Base-by-base conservation (phyloP, 192 early-diverging fungal genomes). In the Coemansia sp. region DNA sequence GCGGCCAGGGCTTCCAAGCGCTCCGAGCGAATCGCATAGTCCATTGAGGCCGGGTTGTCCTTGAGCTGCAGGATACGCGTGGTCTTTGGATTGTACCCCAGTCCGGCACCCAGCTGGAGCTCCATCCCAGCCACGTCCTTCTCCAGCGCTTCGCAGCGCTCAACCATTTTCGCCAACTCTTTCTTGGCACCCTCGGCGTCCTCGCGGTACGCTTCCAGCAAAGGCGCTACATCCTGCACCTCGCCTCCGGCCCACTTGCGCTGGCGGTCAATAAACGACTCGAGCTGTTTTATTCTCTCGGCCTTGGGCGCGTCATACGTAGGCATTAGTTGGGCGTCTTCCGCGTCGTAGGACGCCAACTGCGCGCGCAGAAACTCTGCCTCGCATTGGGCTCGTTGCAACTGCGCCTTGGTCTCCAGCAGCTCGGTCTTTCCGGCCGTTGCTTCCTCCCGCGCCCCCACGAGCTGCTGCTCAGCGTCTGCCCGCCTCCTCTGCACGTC, bases 21-120 rank as follows among this genome's bases (percentile, higher is more conserved):
- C 14, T 79, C 75, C 45, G 92, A 85, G n/a, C 92, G 88, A 59
- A 93, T 87, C 33, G 86, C 87, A 54, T 82, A 86, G 62, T 91
- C 89, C 16, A 63, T 73, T 2, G 87, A 72, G 14, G 91, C 87
- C 6, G 92, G 94, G 70, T 93, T 94, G 48, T 93, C 89, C 19
- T 84, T 85, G n/a, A 93, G 75, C 73, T 91, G 85, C 50, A 94
- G 78, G 19, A 94, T 82, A 19, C 89, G 87, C 0, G 86, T 87
- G 19, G 82, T 87, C 17, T 68, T 61, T 7, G 84, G 74, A 60
- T 92, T 84, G 69, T 86, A 89, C 17, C 90, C 89, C 29, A 74
- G 75, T 1, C 79, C 85, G 16, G 87, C 75, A 35, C 89, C 92
- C 14, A 92, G 75, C 42, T 86, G 85, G 42, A 75, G 80, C 73